Evolutionary conservation across 1,284 basidiomycete genomes (phyloP), one percentile per base, ranked within the genome.

Genomic region (Apiotrichum siamense): DNA sequence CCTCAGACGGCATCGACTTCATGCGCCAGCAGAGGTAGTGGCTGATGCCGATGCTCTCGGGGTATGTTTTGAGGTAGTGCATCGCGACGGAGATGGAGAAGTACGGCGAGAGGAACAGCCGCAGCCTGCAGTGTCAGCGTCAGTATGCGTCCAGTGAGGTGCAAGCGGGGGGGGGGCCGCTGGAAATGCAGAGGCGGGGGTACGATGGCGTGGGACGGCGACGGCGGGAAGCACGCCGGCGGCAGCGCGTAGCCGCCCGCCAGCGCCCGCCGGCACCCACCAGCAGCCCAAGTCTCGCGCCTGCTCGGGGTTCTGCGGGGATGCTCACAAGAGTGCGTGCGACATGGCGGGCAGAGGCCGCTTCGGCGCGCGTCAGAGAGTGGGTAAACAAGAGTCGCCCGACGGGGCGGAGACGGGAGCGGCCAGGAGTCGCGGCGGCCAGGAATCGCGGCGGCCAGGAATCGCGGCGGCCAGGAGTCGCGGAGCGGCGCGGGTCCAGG

Each of bases 11-110:
- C 66, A 92, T 81, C 51, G 83, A 81, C 57, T 81, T 79, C 66
- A 97, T 83, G 57, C 91, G 81, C 54, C 83, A 80, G 43, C 91
- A 90, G 57, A 97, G 81, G 72, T 97, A 97, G 75, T 96, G 93
- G 17, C 90, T 93, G 73, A 97, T 93, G 9, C 92, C 92, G 63
- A 97, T 88, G 70, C 90, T 90, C 77, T 92, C 87, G 10, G 87
- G 81, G 75, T 97, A 96, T 20, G 84, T 77, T 65, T 84, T 83
- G 63, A 97, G 83, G 72, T 94, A 94, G 65, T 86, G 83, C 59
- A 94, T 82, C 26, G 90, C 90, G 63, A 92, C 86, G 77, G 91
- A 86, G 45, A 92, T 86, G 17, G 86, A 87, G 76, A 93, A 93
- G 79, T 88, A 93, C 5, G 88, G 86, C 23, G 87, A 89, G 50